Percentiles rank a stretch among this genome's conserved stretches.
Conservation (phyloP, 345 rosid species). For the Arabidopsis thaliana region TAIR10.1 NC_003076.8:8974001-8974500, state of each 20-base stretch:
- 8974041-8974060: slow-evolving; percentile 79
- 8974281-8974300: slow-evolving; percentile 72
- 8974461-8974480: slow-evolving; percentile 81
- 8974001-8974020: not conserved
- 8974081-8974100: slow-evolving; percentile 94
- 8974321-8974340: slow-evolving; percentile 89
- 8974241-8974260: slow-evolving; percentile 59
- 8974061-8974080: slow-evolving; percentile 96
- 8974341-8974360: slow-evolving; percentile 91
- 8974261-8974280: slow-evolving; percentile 75
- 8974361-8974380: slow-evolving; percentile 84
- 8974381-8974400: slow-evolving; percentile 90
- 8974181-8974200: slow-evolving; percentile 95
- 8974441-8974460: slow-evolving; percentile 89
- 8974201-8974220: slow-evolving; percentile 94
- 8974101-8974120: slow-evolving; percentile 95
- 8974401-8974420: slow-evolving; percentile 81
- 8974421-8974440: slow-evolving; percentile 81
- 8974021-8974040: not conserved
- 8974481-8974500: slow-evolving; percentile 85
- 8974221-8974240: slow-evolving; percentile 84
- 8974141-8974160: slow-evolving; percentile 93
- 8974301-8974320: slow-evolving; percentile 70
- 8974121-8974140: slow-evolving; percentile 88
- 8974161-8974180: slow-evolving; percentile 86